A percentile compares a stretch with the other conserved stretches of the same genome.
These are phyloP conservation scores for Cutaneotrichosporon sp. DNA, from an alignment of 1,284 basidiomycete species.

Conservation along the genomic window DNA sequence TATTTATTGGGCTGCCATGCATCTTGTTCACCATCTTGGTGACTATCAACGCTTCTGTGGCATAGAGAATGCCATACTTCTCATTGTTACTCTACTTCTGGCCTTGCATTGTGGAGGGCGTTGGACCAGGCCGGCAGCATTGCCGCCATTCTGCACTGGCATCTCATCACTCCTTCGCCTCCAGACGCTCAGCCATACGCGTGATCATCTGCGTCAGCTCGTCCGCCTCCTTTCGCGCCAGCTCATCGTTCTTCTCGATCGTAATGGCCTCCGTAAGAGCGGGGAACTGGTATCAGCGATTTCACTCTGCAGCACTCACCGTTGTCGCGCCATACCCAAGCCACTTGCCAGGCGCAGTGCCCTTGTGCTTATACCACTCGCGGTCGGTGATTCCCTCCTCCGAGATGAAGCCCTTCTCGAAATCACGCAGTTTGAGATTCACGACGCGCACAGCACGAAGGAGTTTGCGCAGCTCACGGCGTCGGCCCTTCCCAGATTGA, in stretches of 20 bases:
- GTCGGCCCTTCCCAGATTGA: too few relatives aligned
- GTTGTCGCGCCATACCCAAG: conserved; percentile 70
- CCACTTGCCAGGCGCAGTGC: conserved; percentile 84
- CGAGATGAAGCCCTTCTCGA: conserved; percentile 81
- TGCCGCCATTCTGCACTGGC: too few relatives aligned
- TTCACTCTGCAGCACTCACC: conserved; percentile 18
- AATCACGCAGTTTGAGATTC: conserved; percentile 67
- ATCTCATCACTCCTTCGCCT: background rate
- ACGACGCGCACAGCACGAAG: conserved; percentile 59
- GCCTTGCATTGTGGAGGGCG: too few relatives aligned
- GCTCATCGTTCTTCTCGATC: conserved; percentile 60
- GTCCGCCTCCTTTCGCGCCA: conserved; percentile 62
- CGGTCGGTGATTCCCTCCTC: conserved; percentile 69
- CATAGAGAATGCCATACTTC: too few relatives aligned
- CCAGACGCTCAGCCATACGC: conserved; percentile 53
- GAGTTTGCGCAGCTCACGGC: conserved; percentile 49
- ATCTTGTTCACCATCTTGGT: too few relatives aligned
- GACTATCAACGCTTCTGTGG: too few relatives aligned
- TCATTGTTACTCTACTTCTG: too few relatives aligned
- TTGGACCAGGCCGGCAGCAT: too few relatives aligned
- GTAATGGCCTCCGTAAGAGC: conserved; percentile 74
- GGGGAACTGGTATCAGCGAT: conserved; percentile 54
- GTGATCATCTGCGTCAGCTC: conserved; percentile 59
- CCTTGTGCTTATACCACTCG: conserved; percentile 81
- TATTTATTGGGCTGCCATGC: background rate